Conservation (phyloP, 768 basidiomycete genomes). For the Boletus rufocinnamomeus region DNA sequence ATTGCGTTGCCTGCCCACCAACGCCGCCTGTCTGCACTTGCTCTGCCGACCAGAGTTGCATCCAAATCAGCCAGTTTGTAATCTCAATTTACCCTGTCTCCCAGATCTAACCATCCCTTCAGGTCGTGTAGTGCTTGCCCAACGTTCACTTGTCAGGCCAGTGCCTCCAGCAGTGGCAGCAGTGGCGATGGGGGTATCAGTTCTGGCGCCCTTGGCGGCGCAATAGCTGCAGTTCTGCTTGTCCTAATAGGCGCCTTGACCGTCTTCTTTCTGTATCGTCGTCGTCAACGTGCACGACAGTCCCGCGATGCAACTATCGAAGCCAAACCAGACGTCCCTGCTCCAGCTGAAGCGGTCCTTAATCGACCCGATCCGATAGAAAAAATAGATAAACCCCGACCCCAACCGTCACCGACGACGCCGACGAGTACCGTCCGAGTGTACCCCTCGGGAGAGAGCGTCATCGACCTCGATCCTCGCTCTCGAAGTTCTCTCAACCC, state of each 20-base stretch:
- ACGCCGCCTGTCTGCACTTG: conserved; percentile 57
- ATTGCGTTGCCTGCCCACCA: conserved; percentile 54
- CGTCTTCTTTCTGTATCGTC: conserved; percentile 66
- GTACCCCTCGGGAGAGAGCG: conserved; percentile 49
- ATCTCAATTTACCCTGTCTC: neutral
- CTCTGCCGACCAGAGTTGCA: conserved; percentile 53
- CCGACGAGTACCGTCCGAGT: conserved; percentile 45
- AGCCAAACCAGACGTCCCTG: conserved; percentile 62
- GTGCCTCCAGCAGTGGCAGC: conserved; percentile 10
- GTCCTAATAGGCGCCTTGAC: conserved; percentile 55
- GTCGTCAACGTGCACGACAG: conserved; percentile 48
- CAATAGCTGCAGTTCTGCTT: conserved; percentile 62
- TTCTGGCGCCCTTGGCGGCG: conserved; percentile 74
- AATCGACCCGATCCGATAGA: conserved; percentile 82
- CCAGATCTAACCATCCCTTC: conserved; percentile 4
- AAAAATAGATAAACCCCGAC: conserved; percentile 63
- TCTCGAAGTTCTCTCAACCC: conserved; percentile 37
- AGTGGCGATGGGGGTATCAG: conserved; percentile 49
- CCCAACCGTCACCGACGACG: conserved; percentile 14
- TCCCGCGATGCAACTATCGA: conserved; percentile 37
- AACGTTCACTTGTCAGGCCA: conserved; percentile 52
- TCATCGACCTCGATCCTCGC: conserved; percentile 63
- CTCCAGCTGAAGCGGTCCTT: conserved; percentile 74
- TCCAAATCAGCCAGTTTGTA: conserved; percentile 60
- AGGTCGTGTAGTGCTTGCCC: conserved; percentile 64